phyloP scores from a whole-genome alignment of 345 rosid genomes.

The Gossypium stocksii region DNA sequence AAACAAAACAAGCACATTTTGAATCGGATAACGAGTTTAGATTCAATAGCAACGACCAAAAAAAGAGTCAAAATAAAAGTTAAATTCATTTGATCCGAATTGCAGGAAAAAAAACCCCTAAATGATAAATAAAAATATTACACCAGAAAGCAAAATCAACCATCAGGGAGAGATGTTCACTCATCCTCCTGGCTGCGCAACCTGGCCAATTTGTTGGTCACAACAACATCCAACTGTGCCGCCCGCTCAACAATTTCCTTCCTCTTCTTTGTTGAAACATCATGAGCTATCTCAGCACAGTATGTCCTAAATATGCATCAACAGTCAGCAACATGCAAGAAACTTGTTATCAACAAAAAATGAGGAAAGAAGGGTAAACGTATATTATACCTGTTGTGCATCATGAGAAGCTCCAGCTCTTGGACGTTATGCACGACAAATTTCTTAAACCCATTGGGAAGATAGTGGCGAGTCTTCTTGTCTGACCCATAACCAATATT shows the following conservation, averaged over 20 bases:
- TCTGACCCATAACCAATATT: slow-evolving; percentile 63
- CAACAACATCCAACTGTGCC: slow-evolving; percentile 60
- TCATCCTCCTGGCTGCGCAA: slow-evolving; percentile 68
- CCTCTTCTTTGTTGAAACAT: slow-evolving; percentile 60
- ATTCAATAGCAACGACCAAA: neutral
- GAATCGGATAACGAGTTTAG: neutral
- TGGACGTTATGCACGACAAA: slow-evolving; percentile 48
- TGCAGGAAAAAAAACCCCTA: slow-evolving; percentile 10
- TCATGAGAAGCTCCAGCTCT: slow-evolving; percentile 60
- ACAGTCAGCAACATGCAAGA: neutral
- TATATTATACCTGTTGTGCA: slow-evolving; percentile 38
- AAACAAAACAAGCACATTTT: neutral
- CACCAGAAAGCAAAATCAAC: slow-evolving; percentile 14
- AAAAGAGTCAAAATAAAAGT: neutral
- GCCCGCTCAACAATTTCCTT: slow-evolving; percentile 63
- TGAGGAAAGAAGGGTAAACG: neutral
- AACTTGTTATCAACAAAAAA: neutral
- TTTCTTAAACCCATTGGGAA: slow-evolving; percentile 59
- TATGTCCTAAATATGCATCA: slow-evolving; percentile 37
- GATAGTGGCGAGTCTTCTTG: slow-evolving; percentile 37
- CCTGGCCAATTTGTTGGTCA: slow-evolving; percentile 74
- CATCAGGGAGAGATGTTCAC: slow-evolving; percentile 19
- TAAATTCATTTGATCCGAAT: neutral
- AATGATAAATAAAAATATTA: neutral
- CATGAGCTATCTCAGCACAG: slow-evolving; percentile 69